Conservation (phyloP, 257 asterid species). For the Capsicum baccatum region DNA sequence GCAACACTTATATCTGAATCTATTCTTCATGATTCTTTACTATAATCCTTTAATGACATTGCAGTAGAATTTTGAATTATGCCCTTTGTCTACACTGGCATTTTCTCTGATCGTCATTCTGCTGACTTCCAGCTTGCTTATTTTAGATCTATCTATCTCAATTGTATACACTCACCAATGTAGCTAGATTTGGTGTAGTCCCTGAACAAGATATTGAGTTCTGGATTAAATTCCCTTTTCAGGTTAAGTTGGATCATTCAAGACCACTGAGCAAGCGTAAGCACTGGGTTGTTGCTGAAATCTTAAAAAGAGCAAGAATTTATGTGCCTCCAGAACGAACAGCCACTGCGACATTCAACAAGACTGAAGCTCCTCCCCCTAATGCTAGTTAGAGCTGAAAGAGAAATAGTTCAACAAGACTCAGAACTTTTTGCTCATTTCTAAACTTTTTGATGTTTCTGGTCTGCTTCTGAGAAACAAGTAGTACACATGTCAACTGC, state of each 20-base stretch:
- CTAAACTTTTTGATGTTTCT: not conserved
- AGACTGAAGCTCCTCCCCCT: conserved; percentile 34
- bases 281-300: conserved; percentile 78
- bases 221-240: conserved; percentile 30
- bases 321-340: conserved; percentile 51
- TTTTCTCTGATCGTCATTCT: not conserved
- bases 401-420: not conserved
- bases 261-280: conserved; percentile 88
- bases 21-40: not conserved
- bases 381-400: conserved; percentile 35
- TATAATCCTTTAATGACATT: not conserved
- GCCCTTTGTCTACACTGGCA: not conserved
- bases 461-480: not conserved
- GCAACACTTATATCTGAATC: not conserved
- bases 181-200: not conserved
- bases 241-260: conserved; percentile 84
- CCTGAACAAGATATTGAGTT: not conserved
- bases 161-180: not conserved
- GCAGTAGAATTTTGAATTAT: not conserved
- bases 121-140: not conserved
- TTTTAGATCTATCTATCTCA: not conserved
- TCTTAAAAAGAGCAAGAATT: conserved; percentile 75
- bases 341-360: not conserved
- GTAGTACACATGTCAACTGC: not conserved
- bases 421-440: not conserved